phyloP scores from a whole-genome alignment of 2,329 filamentous ascomycete species.

The Calonectria henricotiae region DNA sequence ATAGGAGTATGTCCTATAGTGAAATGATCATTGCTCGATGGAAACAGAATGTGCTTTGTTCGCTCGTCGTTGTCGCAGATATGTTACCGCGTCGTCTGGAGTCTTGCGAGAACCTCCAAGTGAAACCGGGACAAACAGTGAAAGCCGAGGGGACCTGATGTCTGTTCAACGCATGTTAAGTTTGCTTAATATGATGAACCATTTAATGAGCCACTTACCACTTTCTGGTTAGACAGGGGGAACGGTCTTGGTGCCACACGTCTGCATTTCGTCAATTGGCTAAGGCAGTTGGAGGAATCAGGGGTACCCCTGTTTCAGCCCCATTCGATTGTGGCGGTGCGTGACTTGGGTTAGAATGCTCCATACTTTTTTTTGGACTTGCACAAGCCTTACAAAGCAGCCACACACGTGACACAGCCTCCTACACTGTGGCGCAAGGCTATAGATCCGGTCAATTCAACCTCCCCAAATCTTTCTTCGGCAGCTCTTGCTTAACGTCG shows the following conservation, averaged over 20 bases:
- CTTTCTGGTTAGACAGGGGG: conserved; percentile 20
- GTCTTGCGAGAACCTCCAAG: conserved; percentile 6
- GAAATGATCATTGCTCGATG: conserved; percentile 20
- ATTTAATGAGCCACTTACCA: conserved; percentile 34
- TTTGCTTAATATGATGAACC: conserved; percentile 27
- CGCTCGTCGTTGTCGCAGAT: background rate
- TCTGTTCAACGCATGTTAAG: conserved; percentile 9
- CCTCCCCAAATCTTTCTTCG: conserved; percentile 45
- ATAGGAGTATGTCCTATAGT: conserved; percentile 16
- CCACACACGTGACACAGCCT: conserved; percentile 55
- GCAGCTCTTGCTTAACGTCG: conserved; percentile 35
- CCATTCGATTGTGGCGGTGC: conserved; percentile 29
- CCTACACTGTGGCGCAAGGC: conserved; percentile 50
- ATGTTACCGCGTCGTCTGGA: conserved; percentile 1
- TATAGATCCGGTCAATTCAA: conserved; percentile 32
- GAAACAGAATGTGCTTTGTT: background rate
- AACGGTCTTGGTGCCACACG: conserved; percentile 24
- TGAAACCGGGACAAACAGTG: conserved; percentile 17
- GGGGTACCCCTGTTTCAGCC: conserved; percentile 31
- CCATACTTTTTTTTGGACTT: conserved; percentile 23
- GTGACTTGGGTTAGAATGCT: conserved; percentile 30
- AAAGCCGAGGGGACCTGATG: conserved; percentile 26
- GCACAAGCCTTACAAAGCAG: conserved; percentile 49
- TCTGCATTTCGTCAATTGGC: conserved; percentile 13
- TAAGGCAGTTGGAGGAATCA: background rate